These are phyloP conservation scores for Pythium oligandrum DNA, from an alignment of 352 stramenopile species.

Conservation along the genomic window DNA sequence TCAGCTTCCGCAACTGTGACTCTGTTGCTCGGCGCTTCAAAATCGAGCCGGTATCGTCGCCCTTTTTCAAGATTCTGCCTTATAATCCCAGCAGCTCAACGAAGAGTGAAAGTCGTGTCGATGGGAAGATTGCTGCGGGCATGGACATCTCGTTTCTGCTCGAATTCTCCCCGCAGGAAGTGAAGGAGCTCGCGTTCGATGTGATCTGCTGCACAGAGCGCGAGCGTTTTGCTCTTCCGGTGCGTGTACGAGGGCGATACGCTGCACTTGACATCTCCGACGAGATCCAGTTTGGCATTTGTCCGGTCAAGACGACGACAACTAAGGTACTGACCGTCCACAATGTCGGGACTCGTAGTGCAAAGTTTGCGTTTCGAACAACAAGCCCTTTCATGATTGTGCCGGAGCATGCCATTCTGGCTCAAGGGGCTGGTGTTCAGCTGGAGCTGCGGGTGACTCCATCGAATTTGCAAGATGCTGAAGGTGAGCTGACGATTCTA, in stretches of 20 bases:
- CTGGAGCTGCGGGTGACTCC: constrained; percentile 68
- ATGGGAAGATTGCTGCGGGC: constrained; percentile 88
- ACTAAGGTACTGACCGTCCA: constrained; percentile 80
- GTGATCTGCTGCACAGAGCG: constrained; percentile 93
- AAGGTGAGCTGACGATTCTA: constrained; percentile 77
- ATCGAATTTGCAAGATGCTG: constrained; percentile 25
- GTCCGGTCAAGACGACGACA: constrained; percentile 82
- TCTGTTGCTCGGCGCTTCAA: constrained; percentile 87
- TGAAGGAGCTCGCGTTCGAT: constrained; percentile 85
- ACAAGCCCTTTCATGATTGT: constrained; percentile 59
- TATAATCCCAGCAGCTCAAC: constrained; percentile 13
- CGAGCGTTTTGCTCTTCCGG: constrained; percentile 92
- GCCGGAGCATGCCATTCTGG: constrained; percentile 60
- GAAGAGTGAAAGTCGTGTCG: constrained; percentile 22
- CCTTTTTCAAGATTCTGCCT: constrained; percentile 80
- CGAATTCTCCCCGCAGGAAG: constrained; percentile 88
- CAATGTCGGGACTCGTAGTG: constrained; percentile 83
- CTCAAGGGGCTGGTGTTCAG: constrained; percentile 63
- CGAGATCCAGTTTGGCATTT: constrained; percentile 81
- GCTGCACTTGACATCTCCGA: constrained; percentile 90
- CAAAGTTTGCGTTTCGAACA: constrained; percentile 69
- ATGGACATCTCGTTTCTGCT: constrained; percentile 92
- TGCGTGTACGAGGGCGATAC: constrained; percentile 78
- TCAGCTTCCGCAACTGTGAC: constrained; percentile 92
- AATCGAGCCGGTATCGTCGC: constrained; percentile 79